Evolutionary conservation across 2,329 filamentous ascomycete genomes (phyloP).

Genomic region (Aspergillus pseudoterreus): DNA sequence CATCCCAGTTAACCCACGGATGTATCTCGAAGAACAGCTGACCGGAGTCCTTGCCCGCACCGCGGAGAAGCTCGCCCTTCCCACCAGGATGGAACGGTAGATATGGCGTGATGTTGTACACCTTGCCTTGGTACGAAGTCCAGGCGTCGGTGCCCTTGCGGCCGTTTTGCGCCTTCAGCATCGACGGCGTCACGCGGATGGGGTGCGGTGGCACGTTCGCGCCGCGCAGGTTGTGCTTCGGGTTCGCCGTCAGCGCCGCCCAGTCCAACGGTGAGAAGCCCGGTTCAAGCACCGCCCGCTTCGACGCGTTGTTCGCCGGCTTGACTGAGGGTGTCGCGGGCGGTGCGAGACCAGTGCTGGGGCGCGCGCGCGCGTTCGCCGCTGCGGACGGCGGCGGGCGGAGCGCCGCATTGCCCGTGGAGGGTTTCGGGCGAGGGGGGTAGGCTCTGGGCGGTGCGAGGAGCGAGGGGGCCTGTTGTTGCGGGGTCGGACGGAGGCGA

Average conservation of each 20-base stretch:
- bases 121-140: slow-evolving; percentile 83
- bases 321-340: slow-evolving; percentile 33
- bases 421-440: slow-evolving; percentile 27
- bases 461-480: slow-evolving; percentile 2
- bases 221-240: slow-evolving; percentile 64
- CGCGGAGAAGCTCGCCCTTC: slow-evolving; percentile 57
- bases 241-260: slow-evolving; percentile 69
- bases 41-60: slow-evolving; percentile 63
- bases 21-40: slow-evolving; percentile 62
- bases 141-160: slow-evolving; percentile 83
- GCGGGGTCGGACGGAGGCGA: slow-evolving; percentile 21
- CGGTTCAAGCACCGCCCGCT: slow-evolving; percentile 62
- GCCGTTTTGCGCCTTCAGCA: slow-evolving; percentile 75
- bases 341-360: slow-evolving; percentile 40
- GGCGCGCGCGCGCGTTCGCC: slow-evolving; percentile 39
- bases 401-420: slow-evolving; percentile 22
- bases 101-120: slow-evolving; percentile 93
- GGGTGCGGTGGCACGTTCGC: slow-evolving; percentile 47
- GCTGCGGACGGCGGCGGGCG: slow-evolving; percentile 44
- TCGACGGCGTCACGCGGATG: slow-evolving; percentile 75
- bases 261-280: slow-evolving; percentile 95
- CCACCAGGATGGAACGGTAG: slow-evolving; percentile 85
- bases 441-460: slow-evolving; percentile 11
- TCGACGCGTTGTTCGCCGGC: slow-evolving; percentile 41
- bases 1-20: slow-evolving; percentile 68